Percentiles rank a stretch among this genome's conserved stretches.
Evolutionary conservation across 352 stramenopile species (phyloP).

Genomic region (Globisporangium abappressorium): DNA sequence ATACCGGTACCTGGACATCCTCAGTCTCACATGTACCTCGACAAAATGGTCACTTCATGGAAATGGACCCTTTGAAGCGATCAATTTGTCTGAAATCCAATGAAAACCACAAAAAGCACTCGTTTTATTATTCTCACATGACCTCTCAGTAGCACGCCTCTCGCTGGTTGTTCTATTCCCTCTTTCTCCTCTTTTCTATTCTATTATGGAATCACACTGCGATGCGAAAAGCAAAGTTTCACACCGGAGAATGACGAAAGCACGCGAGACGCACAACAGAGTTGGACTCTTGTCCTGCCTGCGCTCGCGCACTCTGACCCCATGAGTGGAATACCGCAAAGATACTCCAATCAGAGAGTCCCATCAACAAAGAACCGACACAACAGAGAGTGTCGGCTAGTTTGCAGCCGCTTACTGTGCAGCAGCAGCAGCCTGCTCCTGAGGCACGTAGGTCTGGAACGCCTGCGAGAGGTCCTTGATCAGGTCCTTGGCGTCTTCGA

Average conservation of each 20-base stretch:
- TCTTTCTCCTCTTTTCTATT: conserved; percentile 1
- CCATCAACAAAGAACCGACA: conserved; percentile 10
- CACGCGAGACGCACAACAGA: neutral
- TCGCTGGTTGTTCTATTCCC: neutral
- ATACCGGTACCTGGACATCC: neutral
- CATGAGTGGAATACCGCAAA: conserved; percentile 9
- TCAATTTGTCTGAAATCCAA: neutral
- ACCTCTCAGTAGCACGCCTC: neutral
- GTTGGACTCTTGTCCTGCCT: neutral
- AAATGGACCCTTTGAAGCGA: too few species aligned
- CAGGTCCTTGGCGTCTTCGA: conserved; percentile 94
- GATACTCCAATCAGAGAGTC: conserved; percentile 17
- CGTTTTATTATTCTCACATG: conserved; percentile 7
- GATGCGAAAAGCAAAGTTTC: neutral
- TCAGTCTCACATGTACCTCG: too few species aligned
- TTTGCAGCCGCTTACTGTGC: conserved; percentile 8
- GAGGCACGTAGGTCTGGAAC: conserved; percentile 74
- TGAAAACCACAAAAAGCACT: neutral
- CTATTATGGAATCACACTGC: conserved; percentile 19
- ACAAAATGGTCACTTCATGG: too few species aligned
- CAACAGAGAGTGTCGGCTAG: neutral
- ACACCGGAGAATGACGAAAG: conserved; percentile 22
- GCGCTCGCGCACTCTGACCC: conserved; percentile 17
- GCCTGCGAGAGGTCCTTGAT: conserved; percentile 92
- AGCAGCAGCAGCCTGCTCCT: conserved; percentile 1